Conservation (phyloP, 495 filamentous ascomycete species). For the Corynascus novoguineensis region DNA sequence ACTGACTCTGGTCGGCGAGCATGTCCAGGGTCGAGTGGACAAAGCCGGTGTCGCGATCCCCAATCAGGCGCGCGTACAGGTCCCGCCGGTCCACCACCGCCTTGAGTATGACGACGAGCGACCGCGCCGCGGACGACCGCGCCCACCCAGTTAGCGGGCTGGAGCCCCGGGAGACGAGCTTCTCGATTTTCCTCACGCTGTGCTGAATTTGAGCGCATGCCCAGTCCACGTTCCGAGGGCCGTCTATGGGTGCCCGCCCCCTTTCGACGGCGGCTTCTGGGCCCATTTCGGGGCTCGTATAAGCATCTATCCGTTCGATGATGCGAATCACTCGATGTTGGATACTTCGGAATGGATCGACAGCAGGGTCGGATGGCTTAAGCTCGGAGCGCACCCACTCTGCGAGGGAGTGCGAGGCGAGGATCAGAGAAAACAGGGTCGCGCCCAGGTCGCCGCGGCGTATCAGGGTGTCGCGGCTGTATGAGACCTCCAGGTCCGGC, state of each 20-base stretch:
- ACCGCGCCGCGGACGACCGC: slow-evolving; percentile 35
- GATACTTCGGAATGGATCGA: slow-evolving; percentile 38
- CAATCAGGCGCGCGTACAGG: slow-evolving; percentile 37
- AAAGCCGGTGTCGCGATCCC: slow-evolving; percentile 34
- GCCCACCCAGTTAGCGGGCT: slow-evolving; percentile 31
- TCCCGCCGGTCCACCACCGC: slow-evolving; percentile 33
- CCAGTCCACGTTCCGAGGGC: slow-evolving; percentile 31
- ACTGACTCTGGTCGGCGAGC: slow-evolving; percentile 36
- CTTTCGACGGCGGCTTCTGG: slow-evolving; percentile 12
- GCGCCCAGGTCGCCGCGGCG: slow-evolving; percentile 40
- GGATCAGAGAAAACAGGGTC: slow-evolving; percentile 44
- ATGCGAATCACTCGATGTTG: slow-evolving; percentile 37
- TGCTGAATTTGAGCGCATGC: slow-evolving; percentile 35
- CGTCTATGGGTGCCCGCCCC: slow-evolving; percentile 20
- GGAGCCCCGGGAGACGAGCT: slow-evolving; percentile 31
- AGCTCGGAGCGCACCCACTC: slow-evolving; percentile 37
- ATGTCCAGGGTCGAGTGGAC: slow-evolving; percentile 34
- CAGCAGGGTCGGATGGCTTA: slow-evolving; percentile 31
- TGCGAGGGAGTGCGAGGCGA: slow-evolving; percentile 42
- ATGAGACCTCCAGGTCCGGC: slow-evolving; percentile 31
- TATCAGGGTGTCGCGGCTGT: slow-evolving; percentile 23
- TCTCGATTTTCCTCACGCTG: slow-evolving; percentile 32
- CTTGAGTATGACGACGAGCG: slow-evolving; percentile 38
- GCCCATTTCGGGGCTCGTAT: slow-evolving; percentile 21
- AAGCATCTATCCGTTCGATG: slow-evolving; percentile 34